Base-by-base conservation (phyloP, 2,329 filamentous ascomycete genomes). In the Neopestalotiopsis sp. region DNA sequence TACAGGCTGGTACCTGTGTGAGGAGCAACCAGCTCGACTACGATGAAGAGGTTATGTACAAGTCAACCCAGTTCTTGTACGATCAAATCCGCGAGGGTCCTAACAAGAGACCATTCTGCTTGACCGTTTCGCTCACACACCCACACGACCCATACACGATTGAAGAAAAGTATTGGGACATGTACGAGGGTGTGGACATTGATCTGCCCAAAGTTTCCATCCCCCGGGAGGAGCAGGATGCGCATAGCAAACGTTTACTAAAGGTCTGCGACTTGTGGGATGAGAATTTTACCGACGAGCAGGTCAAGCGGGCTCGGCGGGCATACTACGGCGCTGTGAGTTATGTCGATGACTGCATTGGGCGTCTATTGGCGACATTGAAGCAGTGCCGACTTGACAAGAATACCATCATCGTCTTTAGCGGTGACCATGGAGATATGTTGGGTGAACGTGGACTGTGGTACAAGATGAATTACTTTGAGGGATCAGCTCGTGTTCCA, bases 381-480 rank as follows among this genome's bases (percentile, higher is more conserved):
- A 92, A 94, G 79, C 88, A 94, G 70, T 95, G 94, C 77, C 89
- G 91, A 6, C 85, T 98, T 59, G 91, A 91, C 70, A 90, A 97
- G 42, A 90, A 97, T 81, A 98, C 95, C 13, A 94, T 97, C 74
- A 86, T 98, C 75, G 90, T 98, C 73, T 98, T 98, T 82, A 95
- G 92, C 69, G 94, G 95, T 59, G 95, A 98, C 79, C 95, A 98
- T 77, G 95, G 95, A 68, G 95, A 98, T 81, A 98, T 98, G 95
- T 88, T 98, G 7, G 95, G 95, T 69, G 95, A 98, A 84, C 91
- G 94, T 66, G 92, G 93, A 5, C 84, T 98, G 61, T 98, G 95
- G 95, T 95, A 97, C 86, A 98, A 98, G 87, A 98, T 98, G 95
- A 94, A 90, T 77, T 98, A 96, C 88, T 97, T 94, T 76, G 95